A percentile compares a stretch with the other conserved stretches of the same genome.
These are phyloP conservation scores for Vigna unguiculata DNA, from an alignment of 306 rosid species.

Conservation along the genomic window DNA sequence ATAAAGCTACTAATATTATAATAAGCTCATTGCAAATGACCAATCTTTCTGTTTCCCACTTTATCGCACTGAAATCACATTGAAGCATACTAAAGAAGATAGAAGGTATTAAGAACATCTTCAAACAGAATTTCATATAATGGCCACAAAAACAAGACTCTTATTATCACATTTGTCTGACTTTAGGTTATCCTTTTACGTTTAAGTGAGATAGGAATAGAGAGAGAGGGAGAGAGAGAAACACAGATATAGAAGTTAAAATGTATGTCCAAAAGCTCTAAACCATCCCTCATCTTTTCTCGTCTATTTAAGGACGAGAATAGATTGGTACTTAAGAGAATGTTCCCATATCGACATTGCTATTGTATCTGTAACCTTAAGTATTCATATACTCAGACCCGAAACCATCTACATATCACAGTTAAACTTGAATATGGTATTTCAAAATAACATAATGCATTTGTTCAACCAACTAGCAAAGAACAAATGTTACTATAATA, in stretches of 20 bases:
- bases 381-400: not conserved
- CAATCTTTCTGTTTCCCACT: not conserved
- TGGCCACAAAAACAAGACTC: constrained; percentile 4
- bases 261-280: not conserved
- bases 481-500: not conserved
- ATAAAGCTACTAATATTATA: too few species aligned
- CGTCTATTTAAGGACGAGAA: not conserved
- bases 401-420: not conserved
- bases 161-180: not conserved
- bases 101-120: not conserved
- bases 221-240: not conserved
- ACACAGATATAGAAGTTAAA: not conserved
- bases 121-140: not conserved
- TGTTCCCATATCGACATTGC: not conserved
- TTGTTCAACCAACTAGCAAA: not conserved
- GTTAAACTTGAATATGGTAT: not conserved
- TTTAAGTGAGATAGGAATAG: not conserved
- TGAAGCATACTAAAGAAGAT: not conserved
- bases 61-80: not conserved
- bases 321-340: not conserved
- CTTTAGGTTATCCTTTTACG: not conserved
- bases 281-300: not conserved
- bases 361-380: not conserved
- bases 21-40: not conserved
- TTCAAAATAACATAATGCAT: not conserved